A percentile compares a stretch with the other conserved stretches of the same genome.
phyloP scores from a whole-genome alignment of 2,329 filamentous ascomycete species.

The Cladosporium sp. region DNA sequence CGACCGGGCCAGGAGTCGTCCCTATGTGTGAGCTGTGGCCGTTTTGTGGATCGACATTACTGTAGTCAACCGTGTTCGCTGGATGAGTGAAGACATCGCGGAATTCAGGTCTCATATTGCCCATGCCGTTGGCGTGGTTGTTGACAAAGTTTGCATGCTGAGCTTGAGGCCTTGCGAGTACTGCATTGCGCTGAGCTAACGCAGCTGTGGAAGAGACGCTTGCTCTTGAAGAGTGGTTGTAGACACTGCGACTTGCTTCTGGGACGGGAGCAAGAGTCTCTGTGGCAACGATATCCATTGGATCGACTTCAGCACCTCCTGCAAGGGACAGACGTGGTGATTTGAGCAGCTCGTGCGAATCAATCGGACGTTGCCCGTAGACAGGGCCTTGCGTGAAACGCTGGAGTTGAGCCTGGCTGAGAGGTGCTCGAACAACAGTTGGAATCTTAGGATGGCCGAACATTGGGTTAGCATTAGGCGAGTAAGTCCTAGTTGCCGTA shows the following conservation, averaged over 20 bases:
- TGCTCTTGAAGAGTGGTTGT: neutral
- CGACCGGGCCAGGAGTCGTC: neutral
- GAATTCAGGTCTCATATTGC: neutral
- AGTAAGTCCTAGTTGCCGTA: conserved; percentile 25
- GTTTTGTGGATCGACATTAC: neutral
- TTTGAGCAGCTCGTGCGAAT: conserved; percentile 30
- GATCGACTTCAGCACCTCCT: conserved; percentile 15
- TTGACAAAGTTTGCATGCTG: neutral
- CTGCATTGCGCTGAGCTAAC: neutral
- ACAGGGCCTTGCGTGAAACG: conserved; percentile 29
- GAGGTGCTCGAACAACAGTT: conserved; percentile 27
- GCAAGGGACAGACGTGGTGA: conserved; percentile 24
- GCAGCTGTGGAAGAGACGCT: conserved; percentile 1
- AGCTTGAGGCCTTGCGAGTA: neutral
- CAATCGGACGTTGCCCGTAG: conserved; percentile 30
- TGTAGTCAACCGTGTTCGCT: neutral
- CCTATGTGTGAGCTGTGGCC: neutral
- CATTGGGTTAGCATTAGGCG: conserved; percentile 32
- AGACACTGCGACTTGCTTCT: neutral
- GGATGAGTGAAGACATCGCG: neutral
- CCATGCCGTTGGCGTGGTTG: neutral
- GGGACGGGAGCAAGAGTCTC: neutral
- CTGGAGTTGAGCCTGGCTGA: conserved; percentile 31
- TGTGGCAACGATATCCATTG: conserved; percentile 11
- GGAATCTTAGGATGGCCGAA: conserved; percentile 28